A percentile compares a stretch with the other conserved stretches of the same genome.
These are phyloP conservation scores for Paramyrothecium sp. DNA, from an alignment of 2,329 filamentous ascomycete genomes.

Conservation along the genomic window DNA sequence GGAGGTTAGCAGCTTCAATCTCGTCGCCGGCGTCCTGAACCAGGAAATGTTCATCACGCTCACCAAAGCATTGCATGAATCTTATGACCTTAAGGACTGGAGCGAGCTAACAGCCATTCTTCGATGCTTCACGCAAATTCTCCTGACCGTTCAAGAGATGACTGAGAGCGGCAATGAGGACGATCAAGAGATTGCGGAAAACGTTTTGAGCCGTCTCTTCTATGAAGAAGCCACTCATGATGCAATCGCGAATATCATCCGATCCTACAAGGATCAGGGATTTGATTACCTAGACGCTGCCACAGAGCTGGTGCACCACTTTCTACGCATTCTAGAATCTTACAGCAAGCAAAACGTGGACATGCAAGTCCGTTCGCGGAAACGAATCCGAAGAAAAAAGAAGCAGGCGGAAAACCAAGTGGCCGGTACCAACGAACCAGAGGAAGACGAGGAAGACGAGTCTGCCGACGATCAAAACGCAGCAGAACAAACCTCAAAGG, in stretches of 20 bases:
- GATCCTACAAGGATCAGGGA: constrained; percentile 89
- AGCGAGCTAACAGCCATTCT: constrained; percentile 82
- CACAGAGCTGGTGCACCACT: constrained; percentile 89
- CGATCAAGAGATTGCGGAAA: constrained; percentile 97
- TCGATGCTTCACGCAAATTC: constrained; percentile 91
- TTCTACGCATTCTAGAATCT: constrained; percentile 84
- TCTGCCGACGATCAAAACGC: constrained; percentile 69
- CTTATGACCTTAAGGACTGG: constrained; percentile 83
- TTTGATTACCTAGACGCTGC: constrained; percentile 91
- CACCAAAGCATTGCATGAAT: constrained; percentile 76
- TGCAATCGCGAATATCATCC: constrained; percentile 73
- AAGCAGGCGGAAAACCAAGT: constrained; percentile 49
- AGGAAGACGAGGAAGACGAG: constrained; percentile 63
- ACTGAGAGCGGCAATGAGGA: constrained; percentile 78
- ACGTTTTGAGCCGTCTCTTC: constrained; percentile 95
- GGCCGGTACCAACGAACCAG: constrained; percentile 39
- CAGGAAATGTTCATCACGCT: constrained; percentile 93
- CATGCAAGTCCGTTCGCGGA: constrained; percentile 84
- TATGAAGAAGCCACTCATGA: constrained; percentile 97
- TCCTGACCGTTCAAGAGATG: constrained; percentile 93
- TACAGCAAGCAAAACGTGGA: constrained; percentile 96
- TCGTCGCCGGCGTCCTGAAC: constrained; percentile 86
- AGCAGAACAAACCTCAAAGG: constrained; percentile 69
- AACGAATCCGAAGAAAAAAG: constrained; percentile 71
- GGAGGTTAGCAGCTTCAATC: constrained; percentile 73